A percentile compares a stretch with the other conserved stretches of the same genome.
These are phyloP conservation scores for Dactylellina drechsleri DNA, from an alignment of 2,329 filamentous ascomycete genomes.

Conservation along the genomic window DNA sequence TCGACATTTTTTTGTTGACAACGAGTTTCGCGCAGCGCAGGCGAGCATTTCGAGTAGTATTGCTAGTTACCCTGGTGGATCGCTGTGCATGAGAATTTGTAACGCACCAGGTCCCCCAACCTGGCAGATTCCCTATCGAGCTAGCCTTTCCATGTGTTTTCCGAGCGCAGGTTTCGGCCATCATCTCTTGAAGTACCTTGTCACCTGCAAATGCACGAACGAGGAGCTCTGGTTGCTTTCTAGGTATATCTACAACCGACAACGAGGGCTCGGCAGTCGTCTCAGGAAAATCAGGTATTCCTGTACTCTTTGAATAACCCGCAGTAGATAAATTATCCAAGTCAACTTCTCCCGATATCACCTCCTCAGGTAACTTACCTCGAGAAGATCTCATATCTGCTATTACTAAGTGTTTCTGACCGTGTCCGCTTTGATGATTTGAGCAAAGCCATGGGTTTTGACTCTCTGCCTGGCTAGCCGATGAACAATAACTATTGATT, in stretches of 20 bases:
- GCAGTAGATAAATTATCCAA: no score
- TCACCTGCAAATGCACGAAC: conserved; percentile 87
- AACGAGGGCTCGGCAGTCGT: not conserved
- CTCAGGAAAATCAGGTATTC: not conserved
- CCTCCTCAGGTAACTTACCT: no score
- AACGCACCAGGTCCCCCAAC: conserved; percentile 89
- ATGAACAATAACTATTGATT: no score
- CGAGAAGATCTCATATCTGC: no score
- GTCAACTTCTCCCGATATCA: no score
- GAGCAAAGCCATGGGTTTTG: no score
- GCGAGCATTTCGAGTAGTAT: no score
- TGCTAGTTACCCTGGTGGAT: not conserved
- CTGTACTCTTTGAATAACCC: no score
- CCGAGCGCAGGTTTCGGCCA: conserved; percentile 78
- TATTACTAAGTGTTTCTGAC: no score
- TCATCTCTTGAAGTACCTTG: conserved; percentile 78
- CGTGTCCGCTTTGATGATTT: no score
- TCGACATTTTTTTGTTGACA: conserved; percentile 87
- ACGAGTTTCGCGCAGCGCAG: conserved; percentile 67
- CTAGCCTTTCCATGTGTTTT: conserved; percentile 85
- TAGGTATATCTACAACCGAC: no score
- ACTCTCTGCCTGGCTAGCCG: no score
- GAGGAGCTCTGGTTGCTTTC: conserved; percentile 69
- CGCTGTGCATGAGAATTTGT: conserved; percentile 67
- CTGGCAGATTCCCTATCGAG: conserved; percentile 81